Evolutionary conservation across 495 filamentous ascomycete species (phyloP).

Genomic region (Daldinia childiae): DNA sequence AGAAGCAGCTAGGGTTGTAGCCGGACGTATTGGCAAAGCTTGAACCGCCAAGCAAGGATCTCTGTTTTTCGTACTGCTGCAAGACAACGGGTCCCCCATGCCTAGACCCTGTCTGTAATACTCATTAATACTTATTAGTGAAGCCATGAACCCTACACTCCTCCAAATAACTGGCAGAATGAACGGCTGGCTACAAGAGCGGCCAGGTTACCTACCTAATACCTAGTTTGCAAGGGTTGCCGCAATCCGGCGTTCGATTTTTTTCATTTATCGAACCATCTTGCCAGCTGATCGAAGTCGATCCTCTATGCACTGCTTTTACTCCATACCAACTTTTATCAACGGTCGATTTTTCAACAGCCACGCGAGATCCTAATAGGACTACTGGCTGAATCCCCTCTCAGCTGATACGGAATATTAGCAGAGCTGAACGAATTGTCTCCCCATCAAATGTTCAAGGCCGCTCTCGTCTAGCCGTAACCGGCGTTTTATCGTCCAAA

Average conservation of each 20-base stretch:
- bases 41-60: conserved; percentile 31
- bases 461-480: not conserved
- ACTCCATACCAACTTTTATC: not conserved
- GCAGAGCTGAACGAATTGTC: conserved; percentile 5
- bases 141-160: not conserved
- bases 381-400: not conserved
- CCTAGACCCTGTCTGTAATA: conserved; percentile 21
- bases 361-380: not conserved
- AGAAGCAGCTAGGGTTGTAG: conserved; percentile 32
- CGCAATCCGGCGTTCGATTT: conserved; percentile 29
- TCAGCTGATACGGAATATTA: not conserved
- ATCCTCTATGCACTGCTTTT: conserved; percentile 10
- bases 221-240: conserved; percentile 6
- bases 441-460: not conserved
- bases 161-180: not conserved
- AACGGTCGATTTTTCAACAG: not conserved
- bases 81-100: conserved; percentile 8
- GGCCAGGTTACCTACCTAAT: not conserved
- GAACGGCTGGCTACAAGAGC: not conserved
- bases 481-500: conserved; percentile 2
- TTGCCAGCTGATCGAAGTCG: not conserved
- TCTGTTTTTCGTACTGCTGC: conserved; percentile 3
- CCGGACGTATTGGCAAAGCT: conserved; percentile 36
- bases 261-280: conserved; percentile 35
- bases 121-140: conserved; percentile 4